Percentiles rank a stretch among this genome's conserved stretches.
Evolutionary conservation across 345 rosid genomes (phyloP).

Genomic region (Aquilaria sinensis): DNA sequence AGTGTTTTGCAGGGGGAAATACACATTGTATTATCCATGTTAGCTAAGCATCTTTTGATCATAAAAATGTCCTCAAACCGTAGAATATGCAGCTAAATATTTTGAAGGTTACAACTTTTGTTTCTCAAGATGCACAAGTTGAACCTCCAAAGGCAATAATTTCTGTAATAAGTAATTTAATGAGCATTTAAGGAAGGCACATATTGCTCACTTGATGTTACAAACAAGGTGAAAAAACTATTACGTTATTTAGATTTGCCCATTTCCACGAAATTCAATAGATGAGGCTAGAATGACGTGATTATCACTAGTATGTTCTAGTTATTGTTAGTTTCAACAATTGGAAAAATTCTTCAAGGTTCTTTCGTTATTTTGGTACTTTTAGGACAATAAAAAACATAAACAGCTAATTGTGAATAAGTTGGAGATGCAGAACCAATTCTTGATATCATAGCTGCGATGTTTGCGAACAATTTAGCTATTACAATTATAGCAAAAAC

Average conservation of each 20-base stretch:
- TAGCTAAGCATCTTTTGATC: constrained; percentile 95
- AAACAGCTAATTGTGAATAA: constrained; percentile 30
- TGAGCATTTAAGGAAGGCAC: constrained; percentile 88
- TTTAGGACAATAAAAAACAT: constrained; percentile 14
- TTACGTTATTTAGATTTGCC: constrained; percentile 2
- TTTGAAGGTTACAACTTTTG: constrained; percentile 63
- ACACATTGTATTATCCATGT: constrained; percentile 47
- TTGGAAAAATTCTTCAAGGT: neutral
- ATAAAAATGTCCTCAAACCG: constrained; percentile 76
- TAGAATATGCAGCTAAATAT: constrained; percentile 76
- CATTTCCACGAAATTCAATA: no score
- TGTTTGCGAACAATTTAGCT: constrained; percentile 84
- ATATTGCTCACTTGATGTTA: constrained; percentile 72
- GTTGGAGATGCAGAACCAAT: constrained; percentile 96
- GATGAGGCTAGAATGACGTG: no score
- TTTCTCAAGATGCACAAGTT: constrained; percentile 60
- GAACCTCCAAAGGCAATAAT: constrained; percentile 72
- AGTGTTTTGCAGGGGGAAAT: constrained; percentile 8
- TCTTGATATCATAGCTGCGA: constrained; percentile 76
- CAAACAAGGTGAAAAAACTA: constrained; percentile 48
- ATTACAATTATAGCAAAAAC: constrained; percentile 70
- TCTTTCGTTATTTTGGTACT: constrained; percentile 6
- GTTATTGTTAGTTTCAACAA: no score
- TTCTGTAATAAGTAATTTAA: constrained; percentile 70
- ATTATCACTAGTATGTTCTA: no score